Evolutionary conservation across 2,329 filamentous ascomycete species (phyloP), one percentile per base, ranked within the genome.

Genomic region (Epichloe scottii): DNA sequence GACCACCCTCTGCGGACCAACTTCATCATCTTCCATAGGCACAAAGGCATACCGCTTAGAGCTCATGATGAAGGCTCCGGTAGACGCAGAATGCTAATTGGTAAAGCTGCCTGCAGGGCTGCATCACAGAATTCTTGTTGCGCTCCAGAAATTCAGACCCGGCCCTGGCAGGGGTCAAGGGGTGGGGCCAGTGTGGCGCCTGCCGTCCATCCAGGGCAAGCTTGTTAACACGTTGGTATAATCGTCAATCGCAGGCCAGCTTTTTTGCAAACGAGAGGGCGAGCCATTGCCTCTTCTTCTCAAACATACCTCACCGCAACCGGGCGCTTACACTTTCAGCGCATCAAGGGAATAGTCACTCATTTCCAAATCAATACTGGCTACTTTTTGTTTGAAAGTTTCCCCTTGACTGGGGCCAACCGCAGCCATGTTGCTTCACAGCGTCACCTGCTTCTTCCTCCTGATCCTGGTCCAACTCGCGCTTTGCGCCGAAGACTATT

Each of bases 401-500:
- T 46, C 45, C 53, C 46, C 56, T 52, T 49, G 41, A 37, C 15
- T 46, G 57, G 55, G 55, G 55, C 49, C 35, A 37, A 35, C 33
- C 48, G 35, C 45, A 63, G 68, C 63, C 56, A 80, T 82, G 79
- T 71, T 78, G 65, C 64, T 79, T 56, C 68, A 62, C 62, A 70
- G 69, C 53, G 70, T 72, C 61, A 67, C 72, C 55, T 64, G 80
- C 62, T 66, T 72, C 51, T 59, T 80, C 59, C 67, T 83, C 54
- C 63, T 81, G 55, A 69, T 72, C 43, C 62, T 83, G 12, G 62
- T 74, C 53, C 77, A 81, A 59, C 59, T 82, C 53, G 77, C 68
- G 17, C 58, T 77, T 51, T 81, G 78, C 65, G 73, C 73, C 39
- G 76, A 90, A 62, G 87, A 93, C 66, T 91, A 83, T 64, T 93